Base-by-base conservation (phyloP, 805 yeast species). In the Peterozyma xylosa region DNA sequence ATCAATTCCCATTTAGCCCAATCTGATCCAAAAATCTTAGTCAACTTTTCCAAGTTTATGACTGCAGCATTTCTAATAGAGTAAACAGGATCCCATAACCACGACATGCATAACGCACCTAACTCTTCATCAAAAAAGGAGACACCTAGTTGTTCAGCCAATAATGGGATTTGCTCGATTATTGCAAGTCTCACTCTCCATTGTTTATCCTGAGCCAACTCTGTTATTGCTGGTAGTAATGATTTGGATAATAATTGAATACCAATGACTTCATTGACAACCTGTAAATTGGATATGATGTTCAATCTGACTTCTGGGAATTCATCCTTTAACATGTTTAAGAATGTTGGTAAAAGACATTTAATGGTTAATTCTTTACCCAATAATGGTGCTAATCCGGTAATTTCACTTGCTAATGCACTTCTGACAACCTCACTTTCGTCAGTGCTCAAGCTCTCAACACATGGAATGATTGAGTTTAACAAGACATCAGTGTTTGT, bases 151-250 rank as follows among this genome's bases (percentile, higher is more conserved):
- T 93, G 98, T 55, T 86, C 85, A 7, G 98, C 97, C 52, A 93
- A 71, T 50, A 91, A 73, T 30, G 99, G 99, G 52, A 90, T 88
- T 66, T 93, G 93, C 62, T 93, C 96, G 57, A 93, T 93, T 49
- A 93, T 93, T 10, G 98, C 98, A 60, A 93, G 73, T 60, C 98
- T 80, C 29, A 93, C 97, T 58, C 99, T 80, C 99, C 99, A 93
- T 59, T 90, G 91, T 56, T 84, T 84, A 66, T 93, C 99, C 59
- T 89, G 90, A 10, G 99, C 98, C 52, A 93, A 74, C 53, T 91
- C 96, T 10, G 95, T 82, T 52, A 93, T 91, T 2, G 99, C 98
- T 3, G 99, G 99, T 52, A 93, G 72, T 50, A 93, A 71, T 35
- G 89, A 83, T 55, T 89, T 90, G 21, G 96, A 82, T 51, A 93